Evolutionary conservation across 2,329 filamentous ascomycete genomes (phyloP).

Genomic region (Pseudogymnoascus sp.): DNA sequence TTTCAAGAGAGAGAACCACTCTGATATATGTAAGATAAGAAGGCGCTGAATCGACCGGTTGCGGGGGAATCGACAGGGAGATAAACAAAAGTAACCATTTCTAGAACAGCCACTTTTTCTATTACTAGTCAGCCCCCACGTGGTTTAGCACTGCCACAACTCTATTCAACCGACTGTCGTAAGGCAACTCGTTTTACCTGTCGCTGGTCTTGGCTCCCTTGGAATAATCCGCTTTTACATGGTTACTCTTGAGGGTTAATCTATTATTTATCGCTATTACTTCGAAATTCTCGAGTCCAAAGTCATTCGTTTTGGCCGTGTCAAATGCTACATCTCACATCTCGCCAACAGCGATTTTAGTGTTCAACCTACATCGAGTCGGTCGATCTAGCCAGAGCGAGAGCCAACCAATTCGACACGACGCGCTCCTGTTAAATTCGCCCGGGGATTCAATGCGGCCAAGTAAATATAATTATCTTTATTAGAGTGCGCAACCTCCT

Average conservation of each 20-base stretch:
- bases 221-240: neutral
- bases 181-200: neutral
- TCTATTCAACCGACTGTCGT: neutral
- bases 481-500: slow-evolving; percentile 1
- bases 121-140: slow-evolving; percentile 5
- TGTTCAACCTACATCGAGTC: neutral
- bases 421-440: neutral
- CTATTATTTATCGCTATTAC: neutral
- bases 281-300: neutral
- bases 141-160: slow-evolving; percentile 4
- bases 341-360: neutral
- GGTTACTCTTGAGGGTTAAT: neutral
- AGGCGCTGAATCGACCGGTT: neutral
- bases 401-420: slow-evolving; percentile 7
- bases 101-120: slow-evolving; percentile 3
- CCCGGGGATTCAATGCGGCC: neutral
- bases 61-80: neutral
- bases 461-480: neutral
- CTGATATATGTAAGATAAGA: neutral
- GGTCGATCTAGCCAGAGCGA: slow-evolving; percentile 2
- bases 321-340: neutral
- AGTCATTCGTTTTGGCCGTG: neutral
- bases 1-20: neutral
- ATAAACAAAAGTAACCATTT: neutral
- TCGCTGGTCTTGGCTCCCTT: slow-evolving; percentile 1